Base-by-base conservation (phyloP, 495 filamentous ascomycete genomes). In the Talaromyces borbonicus region DNA sequence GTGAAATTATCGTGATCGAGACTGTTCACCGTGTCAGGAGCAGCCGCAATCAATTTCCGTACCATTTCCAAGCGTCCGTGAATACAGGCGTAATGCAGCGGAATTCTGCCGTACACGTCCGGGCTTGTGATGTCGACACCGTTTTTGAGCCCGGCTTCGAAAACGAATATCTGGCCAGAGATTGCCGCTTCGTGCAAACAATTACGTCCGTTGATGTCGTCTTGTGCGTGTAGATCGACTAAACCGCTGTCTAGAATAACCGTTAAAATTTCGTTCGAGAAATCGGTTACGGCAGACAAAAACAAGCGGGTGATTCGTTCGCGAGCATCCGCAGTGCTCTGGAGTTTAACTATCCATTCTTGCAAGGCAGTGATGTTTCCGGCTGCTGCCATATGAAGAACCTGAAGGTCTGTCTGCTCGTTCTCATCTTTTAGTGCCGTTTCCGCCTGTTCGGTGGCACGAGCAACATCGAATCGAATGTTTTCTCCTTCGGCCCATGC, bases 1-100 rank as follows among this genome's bases (percentile, higher is more conserved):
- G 92, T 96, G 63, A 94, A 97, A 64, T 95, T 96, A 63, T 98
- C 90, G 55, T 95, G 88, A 56, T 98, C 92, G 61, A 87, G 85
- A 15, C 79, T 60, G 57, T 97, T 75, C 54, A 97, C 83, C 0
- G 87, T 93, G 4, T 71, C 59, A 7, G 76, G 76, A 16, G 68
- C 71, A 5, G 66, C 66, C 14, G 67, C 64, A 27, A 94, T 68
- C 32, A 98, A 68, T 16, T 74, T 71, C 43, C 81, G 74, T 47
- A 94, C 79, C 81, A 95, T 88, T 36, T 86, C 83, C 16, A 93
- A 73, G 18, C 83, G 77, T 25, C 93, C 92, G 66, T 96, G 85
- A 72, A 95, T 94, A 58, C 86, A 93, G 27, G 92, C 89, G 64
- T 98, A 98, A 55, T 98, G 92, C 9, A 98, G 73, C 14, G 92